Conservation (phyloP, 2,329 filamentous ascomycete species). For the Diaporthe sp. region DNA sequence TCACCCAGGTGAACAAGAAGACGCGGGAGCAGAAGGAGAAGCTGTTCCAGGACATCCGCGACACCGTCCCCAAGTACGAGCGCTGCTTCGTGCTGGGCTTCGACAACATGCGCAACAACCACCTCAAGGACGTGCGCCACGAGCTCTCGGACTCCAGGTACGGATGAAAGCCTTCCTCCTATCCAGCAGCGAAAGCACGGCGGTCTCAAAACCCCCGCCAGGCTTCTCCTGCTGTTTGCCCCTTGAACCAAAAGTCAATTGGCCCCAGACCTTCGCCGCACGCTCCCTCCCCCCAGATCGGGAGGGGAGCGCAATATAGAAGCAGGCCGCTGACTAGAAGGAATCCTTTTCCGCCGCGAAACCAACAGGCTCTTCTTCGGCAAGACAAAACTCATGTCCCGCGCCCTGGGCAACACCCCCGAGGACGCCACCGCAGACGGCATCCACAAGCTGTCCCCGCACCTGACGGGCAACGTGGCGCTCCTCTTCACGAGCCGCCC, state of each 20-base stretch:
- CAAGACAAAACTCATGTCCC: constrained; percentile 99
- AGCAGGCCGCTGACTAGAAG: constrained; percentile 17
- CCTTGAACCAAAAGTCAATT: not conserved
- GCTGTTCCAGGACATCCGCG: constrained; percentile 89
- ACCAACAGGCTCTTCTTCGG: constrained; percentile 88
- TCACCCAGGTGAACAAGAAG: constrained; percentile 94
- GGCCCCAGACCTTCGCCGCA: constrained; percentile 21
- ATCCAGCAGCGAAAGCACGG: not conserved
- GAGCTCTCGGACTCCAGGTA: constrained; percentile 88
- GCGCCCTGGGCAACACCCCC: constrained; percentile 83
- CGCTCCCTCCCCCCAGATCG: not conserved
- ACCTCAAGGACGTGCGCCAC: constrained; percentile 89
- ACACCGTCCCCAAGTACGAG: constrained; percentile 85
- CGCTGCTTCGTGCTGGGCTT: constrained; percentile 94
- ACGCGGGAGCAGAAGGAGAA: constrained; percentile 89
- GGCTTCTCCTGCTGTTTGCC: not conserved
- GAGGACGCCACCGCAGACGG: constrained; percentile 85
- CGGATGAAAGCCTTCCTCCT: constrained; percentile 39
- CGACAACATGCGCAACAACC: constrained; percentile 98
- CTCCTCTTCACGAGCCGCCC: constrained; percentile 88
- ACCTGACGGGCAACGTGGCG: constrained; percentile 86
- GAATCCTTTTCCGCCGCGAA: not conserved
- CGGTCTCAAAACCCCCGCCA: not conserved
- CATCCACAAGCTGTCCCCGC: constrained; percentile 74
- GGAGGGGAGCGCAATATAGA: not conserved